Conservation (phyloP, 2,329 filamentous ascomycete genomes). For the Phyllachora maydis region DNA sequence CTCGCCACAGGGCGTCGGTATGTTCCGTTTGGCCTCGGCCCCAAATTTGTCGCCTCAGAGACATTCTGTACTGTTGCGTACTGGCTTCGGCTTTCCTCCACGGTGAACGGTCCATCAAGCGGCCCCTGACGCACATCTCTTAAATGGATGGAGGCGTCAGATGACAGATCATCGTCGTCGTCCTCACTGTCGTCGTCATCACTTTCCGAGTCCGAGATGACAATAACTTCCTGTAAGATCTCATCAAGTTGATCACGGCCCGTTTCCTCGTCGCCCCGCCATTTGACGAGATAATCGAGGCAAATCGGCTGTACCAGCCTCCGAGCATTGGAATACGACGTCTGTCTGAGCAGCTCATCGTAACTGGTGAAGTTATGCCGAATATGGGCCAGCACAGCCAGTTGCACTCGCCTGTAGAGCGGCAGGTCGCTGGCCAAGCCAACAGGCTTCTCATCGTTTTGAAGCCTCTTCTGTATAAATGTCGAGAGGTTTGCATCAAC, state of each 20-base stretch:
- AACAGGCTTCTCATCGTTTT: constrained; percentile 32
- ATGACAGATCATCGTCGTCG: constrained; percentile 12
- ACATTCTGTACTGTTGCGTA: neutral
- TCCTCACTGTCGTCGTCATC: constrained; percentile 18
- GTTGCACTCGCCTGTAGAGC: constrained; percentile 39
- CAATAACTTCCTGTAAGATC: constrained; percentile 43
- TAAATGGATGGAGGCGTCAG: constrained; percentile 2
- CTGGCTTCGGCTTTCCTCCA: neutral
- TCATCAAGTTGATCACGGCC: constrained; percentile 47
- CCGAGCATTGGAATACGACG: constrained; percentile 35
- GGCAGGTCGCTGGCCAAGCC: constrained; percentile 33
- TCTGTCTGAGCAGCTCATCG: constrained; percentile 36
- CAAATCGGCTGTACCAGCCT: constrained; percentile 39
- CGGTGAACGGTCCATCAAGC: neutral
- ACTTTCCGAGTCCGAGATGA: constrained; percentile 40
- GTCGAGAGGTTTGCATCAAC: too few species aligned
- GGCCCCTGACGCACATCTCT: neutral
- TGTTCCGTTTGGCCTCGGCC: neutral
- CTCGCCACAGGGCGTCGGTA: neutral
- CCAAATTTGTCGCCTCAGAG: neutral
- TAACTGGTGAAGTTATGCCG: constrained; percentile 46
- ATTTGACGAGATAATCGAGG: constrained; percentile 46
- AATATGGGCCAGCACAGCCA: constrained; percentile 46
- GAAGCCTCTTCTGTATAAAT: too few species aligned
- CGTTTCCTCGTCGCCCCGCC: constrained; percentile 50